These are phyloP conservation scores for Fusarium sp. DNA, from an alignment of 2,329 filamentous ascomycete species.

Conservation along the genomic window DNA sequence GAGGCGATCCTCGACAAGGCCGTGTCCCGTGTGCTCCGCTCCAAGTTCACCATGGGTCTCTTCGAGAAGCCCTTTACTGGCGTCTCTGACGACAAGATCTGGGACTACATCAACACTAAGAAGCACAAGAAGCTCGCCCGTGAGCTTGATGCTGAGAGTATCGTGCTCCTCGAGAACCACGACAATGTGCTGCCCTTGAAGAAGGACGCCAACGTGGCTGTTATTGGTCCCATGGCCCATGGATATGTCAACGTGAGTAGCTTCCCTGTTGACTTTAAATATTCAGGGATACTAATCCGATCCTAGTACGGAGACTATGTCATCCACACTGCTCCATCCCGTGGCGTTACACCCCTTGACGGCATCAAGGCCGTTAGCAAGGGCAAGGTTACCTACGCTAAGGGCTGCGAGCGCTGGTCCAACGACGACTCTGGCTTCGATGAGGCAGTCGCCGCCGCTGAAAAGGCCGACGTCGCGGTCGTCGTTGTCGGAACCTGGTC, in stretches of 20 bases:
- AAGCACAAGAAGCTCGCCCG: conserved; percentile 66
- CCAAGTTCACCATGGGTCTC: conserved; percentile 73
- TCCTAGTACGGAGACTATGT: conserved; percentile 74
- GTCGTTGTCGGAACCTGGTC: conserved; percentile 80
- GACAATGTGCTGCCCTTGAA: conserved; percentile 60
- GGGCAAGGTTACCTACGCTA: conserved; percentile 68
- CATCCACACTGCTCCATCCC: conserved; percentile 67
- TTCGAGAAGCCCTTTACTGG: conserved; percentile 74
- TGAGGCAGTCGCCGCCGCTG: conserved; percentile 70
- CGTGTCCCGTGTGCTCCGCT: conserved; percentile 68
- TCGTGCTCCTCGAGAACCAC: conserved; percentile 67
- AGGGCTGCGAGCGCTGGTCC: conserved; percentile 78
- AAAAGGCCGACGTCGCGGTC: conserved; percentile 73
- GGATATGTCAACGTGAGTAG: conserved; percentile 70
- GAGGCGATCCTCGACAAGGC: conserved; percentile 68
- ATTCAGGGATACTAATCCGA: conserved; percentile 16
- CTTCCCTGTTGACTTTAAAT: too few species aligned
- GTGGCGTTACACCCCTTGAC: conserved; percentile 73
- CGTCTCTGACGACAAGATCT: conserved; percentile 62
- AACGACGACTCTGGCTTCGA: conserved; percentile 71
- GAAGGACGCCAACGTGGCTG: conserved; percentile 72
- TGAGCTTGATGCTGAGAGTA: conserved; percentile 69
- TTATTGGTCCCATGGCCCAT: conserved; percentile 78
- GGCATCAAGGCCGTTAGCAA: conserved; percentile 69
- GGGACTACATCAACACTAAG: conserved; percentile 67